Conservation (phyloP, 768 basidiomycete genomes). For the Multifurca ochricompacta region DNA sequence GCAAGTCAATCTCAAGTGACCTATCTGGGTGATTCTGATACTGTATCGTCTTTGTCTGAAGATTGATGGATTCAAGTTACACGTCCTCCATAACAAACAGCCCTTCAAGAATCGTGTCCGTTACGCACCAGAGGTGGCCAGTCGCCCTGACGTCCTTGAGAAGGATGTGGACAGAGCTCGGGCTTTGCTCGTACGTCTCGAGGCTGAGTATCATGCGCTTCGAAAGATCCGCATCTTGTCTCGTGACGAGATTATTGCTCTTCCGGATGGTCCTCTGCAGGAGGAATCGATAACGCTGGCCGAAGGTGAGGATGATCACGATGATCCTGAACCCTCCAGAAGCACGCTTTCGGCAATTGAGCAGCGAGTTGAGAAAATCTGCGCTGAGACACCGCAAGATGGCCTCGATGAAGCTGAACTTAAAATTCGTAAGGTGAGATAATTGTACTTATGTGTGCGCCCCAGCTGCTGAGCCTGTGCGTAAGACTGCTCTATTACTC, state of each 20-base stretch:
- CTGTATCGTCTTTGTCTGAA: slow-evolving; percentile 30
- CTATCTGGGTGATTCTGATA: neutral
- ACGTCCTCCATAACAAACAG: slow-evolving; percentile 73
- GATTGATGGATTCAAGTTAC: slow-evolving; percentile 94
- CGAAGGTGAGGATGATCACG: slow-evolving; percentile 29
- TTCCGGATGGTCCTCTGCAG: slow-evolving; percentile 19
- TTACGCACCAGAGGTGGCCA: slow-evolving; percentile 75
- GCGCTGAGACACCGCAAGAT: slow-evolving; percentile 60
- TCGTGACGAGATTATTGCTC: slow-evolving; percentile 17
- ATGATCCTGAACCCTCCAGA: slow-evolving; percentile 51
- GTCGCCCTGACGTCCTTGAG: slow-evolving; percentile 67
- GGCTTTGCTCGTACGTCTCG: slow-evolving; percentile 62
- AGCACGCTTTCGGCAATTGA: slow-evolving; percentile 76
- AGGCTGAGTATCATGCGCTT: slow-evolving; percentile 55
- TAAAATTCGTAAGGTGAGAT: slow-evolving; percentile 62
- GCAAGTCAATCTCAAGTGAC: slow-evolving; percentile 31
- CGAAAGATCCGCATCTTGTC: slow-evolving; percentile 33
- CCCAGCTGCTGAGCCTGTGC: slow-evolving; percentile 17
- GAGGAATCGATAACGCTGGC: slow-evolving; percentile 20
- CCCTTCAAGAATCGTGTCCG: slow-evolving; percentile 75
- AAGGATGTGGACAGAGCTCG: slow-evolving; percentile 77
- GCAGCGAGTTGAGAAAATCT: slow-evolving; percentile 67
- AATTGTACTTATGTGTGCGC: slow-evolving; percentile 13
- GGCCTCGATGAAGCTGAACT: slow-evolving; percentile 56
- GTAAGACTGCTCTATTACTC: slow-evolving; percentile 69